Base-by-base conservation (phyloP, 352 stramenopile genomes). In the Globisporangium polare region DNA sequence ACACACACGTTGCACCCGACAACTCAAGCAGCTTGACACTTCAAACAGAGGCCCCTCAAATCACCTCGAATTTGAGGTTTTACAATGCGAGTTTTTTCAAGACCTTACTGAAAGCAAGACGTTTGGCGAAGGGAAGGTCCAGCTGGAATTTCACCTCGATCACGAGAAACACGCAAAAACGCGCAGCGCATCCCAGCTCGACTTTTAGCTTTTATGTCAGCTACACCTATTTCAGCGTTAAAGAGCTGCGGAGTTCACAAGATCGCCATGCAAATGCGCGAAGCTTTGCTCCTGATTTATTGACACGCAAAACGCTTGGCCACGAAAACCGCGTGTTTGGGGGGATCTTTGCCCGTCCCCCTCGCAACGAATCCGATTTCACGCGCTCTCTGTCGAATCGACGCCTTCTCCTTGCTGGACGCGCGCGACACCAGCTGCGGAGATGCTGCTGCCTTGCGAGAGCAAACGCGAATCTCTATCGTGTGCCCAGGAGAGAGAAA, bases 321-420 rank as follows among this genome's bases (percentile, higher is more conserved):
- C 29, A 29, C 15, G 17, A n/a, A 43, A 56, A 56, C 29, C n/a
- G 50, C 50, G 50, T 56, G 50, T 56, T 56, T 56, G 29, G 18
- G 31, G 17, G 49, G 50, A 29, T 56, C 50, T 56, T 26, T 41
- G n/a, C 50, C 50, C 26, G 27, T 8, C 12, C 50, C 27, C 6
- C 18, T 54, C 17, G 27, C 22, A 13, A 56, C 50, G 50, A 56
- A 56, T 20, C 50, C 18, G 18, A 22, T 55, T 56, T 27, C 29
- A 20, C 50, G 24, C 10, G 50, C 50, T 33, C 50, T 42, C 50
- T 56, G 27, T 43, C 1, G 1, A 18, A 42, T 56, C 50, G 29
- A 43, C 27, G 18, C 29, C 18, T 24, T 17, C 10, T 39, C 15
- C 12, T 39, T 56, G 29, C 29, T 20, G 3, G 26, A 42, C 27